Conservation (phyloP, 2,329 filamentous ascomycete species). For the Tolypocladium paradoxum region DNA sequence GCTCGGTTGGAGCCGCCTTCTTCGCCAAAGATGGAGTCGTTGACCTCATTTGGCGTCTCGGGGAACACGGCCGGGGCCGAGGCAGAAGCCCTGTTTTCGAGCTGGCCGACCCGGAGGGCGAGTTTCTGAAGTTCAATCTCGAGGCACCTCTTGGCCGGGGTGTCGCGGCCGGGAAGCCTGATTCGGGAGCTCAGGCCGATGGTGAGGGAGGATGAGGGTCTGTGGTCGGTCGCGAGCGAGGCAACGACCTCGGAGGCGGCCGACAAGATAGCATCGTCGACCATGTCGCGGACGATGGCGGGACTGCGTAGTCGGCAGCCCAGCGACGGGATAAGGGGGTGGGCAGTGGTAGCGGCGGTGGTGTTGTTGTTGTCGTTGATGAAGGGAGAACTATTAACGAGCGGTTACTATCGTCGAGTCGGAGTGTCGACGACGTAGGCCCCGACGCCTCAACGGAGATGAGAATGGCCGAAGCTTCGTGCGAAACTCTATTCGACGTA, state of each 20-base stretch:
- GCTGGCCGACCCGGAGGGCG: constrained; percentile 63
- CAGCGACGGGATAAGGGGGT: constrained; percentile 6
- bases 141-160: constrained; percentile 63
- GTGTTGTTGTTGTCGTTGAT: neutral
- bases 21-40: constrained; percentile 52
- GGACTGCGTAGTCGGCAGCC: constrained; percentile 17
- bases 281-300: constrained; percentile 27
- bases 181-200: constrained; percentile 39
- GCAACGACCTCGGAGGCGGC: constrained; percentile 44
- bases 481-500: neutral
- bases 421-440: neutral
- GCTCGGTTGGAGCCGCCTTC: constrained; percentile 40
- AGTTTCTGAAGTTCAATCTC: constrained; percentile 77
- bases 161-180: constrained; percentile 66
- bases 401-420: neutral
- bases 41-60: constrained; percentile 70
- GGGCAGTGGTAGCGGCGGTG: neutral
- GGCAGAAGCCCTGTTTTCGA: constrained; percentile 67
- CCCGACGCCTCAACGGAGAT: neutral
- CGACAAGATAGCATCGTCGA: constrained; percentile 43
- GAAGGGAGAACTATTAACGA: neutral
- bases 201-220: constrained; percentile 26
- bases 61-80: constrained; percentile 53
- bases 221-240: constrained; percentile 35
- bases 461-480: neutral